Evolutionary conservation across 345 rosid species (phyloP).

Genomic region (Ailanthus altissimus): DNA sequence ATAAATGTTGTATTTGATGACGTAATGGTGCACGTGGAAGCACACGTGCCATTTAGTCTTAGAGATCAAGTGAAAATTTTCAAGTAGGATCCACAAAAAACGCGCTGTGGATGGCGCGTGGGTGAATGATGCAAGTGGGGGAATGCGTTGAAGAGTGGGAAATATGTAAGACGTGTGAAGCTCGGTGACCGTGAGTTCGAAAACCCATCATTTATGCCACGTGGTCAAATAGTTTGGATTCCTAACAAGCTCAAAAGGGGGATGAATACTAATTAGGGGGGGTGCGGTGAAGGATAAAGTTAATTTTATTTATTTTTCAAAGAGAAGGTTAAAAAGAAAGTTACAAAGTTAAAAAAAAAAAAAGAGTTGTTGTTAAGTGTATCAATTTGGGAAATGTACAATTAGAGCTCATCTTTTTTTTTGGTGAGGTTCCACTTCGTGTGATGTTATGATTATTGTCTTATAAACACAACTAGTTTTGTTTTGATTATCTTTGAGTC

Average conservation of each 20-base stretch:
- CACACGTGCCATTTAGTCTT: background rate
- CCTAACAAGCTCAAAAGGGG: background rate
- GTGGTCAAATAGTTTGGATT: background rate
- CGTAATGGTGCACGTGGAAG: background rate
- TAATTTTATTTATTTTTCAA: no score
- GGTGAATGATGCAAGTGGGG: background rate
- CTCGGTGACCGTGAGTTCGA: background rate
- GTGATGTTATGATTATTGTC: no score
- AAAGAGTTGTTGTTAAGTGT: background rate
- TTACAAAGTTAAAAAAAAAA: background rate
- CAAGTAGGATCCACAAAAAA: background rate
- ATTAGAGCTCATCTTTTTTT: no score
- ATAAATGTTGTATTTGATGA: background rate
- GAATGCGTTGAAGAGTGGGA: background rate
- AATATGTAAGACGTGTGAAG: background rate
- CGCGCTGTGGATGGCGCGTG: background rate
- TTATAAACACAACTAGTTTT: no score
- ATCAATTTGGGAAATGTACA: background rate
- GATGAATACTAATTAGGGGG: background rate
- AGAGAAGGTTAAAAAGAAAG: background rate
- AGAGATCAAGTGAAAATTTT: background rate
- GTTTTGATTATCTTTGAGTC: no score
- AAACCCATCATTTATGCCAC: slow-evolving; percentile 1
- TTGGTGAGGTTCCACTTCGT: background rate
- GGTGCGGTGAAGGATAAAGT: no score